Evolutionary conservation across 179 eudicot genomes (phyloP), one percentile per base, ranked within the genome.

Genomic region (Heliamphora pulchella): DNA sequence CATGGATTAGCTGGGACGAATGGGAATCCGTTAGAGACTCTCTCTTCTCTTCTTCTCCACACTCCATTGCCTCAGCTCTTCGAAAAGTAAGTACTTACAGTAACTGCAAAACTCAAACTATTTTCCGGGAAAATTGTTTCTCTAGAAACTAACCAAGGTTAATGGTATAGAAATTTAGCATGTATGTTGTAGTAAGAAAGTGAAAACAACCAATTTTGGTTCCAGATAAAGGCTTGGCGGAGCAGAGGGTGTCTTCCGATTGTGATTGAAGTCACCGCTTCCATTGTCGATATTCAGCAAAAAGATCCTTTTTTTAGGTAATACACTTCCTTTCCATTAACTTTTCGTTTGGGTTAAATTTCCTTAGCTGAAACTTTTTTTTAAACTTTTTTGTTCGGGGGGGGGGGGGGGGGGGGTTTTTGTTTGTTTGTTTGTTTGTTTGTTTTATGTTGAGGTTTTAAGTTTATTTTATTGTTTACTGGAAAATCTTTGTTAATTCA

Each of bases 1-100:
- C 98, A 1, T 95, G 98, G 98, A 78, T 91, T 8, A 91, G 86
- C 76, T 95, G 98, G 98, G 93, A 90, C 14, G 98, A 95, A 62
- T 95, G 98, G 97, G 87, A 87, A 64, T 89, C 78, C 76, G 95
- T 95, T 76, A 86, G 88, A 83, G 83, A 54, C 3, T 89, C 91
- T 69, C 89, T 93, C 67, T 91, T 91, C 83, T 95, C 94, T 14
- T 81, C 91, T 64, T 89, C 89, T 8, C 82, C 90, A 1, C 71
- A 80, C 20, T 84, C 88, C 31, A 65, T 88, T 31, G 66, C 86
- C 62, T 86, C 83, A 20, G 94, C 98, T 74, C 88, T 94, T 3
- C 86, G 72, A 2, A 84, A 93, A 66, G 97, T 93, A 86, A 81
- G 74, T 39, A 46, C 47, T 14, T 17, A 20, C 11, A 10, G 3